Evolutionary conservation across 306 rosid species (phyloP), one percentile per base, ranked within the genome.

Genomic region (Glycine latifolia): DNA sequence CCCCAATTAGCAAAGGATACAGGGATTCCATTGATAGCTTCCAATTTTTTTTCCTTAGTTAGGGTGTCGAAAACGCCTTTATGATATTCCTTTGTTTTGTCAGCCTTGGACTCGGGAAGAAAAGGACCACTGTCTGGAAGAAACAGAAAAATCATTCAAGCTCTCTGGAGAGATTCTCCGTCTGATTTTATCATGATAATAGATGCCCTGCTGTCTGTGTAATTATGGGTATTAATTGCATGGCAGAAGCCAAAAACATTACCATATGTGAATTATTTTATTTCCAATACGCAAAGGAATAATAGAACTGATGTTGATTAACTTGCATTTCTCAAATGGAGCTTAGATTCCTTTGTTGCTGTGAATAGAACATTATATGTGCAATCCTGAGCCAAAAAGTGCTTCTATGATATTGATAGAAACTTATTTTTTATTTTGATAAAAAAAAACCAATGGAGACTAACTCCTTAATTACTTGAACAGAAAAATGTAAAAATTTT

Each of bases 31-130:
- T 26, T 53, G 14, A 20, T 55, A 20, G 35, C 67, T 56, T 77
- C 33, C 7, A 68, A 71, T 8, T 31, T 56, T 85, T 76, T 26
- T 56, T 85, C 71, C 0, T 17, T 12, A 78, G 80, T 50, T 17
- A 4, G 67, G 37, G 26, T 56, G 67, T 17, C 74, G 55, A 61
- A 20, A 69, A 47, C n/a, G 8, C 13, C 20, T 78, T 75, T 54
- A 5, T 33, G 43, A 8, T 4, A n/a, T 33, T 76, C 4, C 4
- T 79, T 33, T 67, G 50, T 44, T 53, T 79, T 49, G 12, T 54
- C 81, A 96, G 99, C 90, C 84, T 59, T 96, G 99, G 99, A 89
- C 90, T 13, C 89, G 98, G 71, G 99, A 91, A 87, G 99, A 96
- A 87, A 96, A 96, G 92, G 46, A 96, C 83, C 98, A 89, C 81